Evolutionary conservation across 768 basidiomycete genomes (phyloP).

Genomic region (Xerocomellus chrysenteron): DNA sequence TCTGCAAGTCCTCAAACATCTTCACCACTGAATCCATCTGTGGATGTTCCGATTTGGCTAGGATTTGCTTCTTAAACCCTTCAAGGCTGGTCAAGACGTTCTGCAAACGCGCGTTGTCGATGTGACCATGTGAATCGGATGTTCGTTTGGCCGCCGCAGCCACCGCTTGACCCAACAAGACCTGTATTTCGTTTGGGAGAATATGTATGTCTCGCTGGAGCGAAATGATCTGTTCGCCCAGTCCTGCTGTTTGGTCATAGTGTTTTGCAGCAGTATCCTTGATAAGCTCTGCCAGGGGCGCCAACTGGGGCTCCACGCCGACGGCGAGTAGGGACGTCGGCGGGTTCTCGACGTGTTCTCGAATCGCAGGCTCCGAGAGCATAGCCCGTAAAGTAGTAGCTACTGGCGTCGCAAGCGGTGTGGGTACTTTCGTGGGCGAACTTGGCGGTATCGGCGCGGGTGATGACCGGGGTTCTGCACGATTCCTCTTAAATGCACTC

Average conservation of each 20-base stretch:
- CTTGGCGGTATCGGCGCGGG: slow-evolving; percentile 10
- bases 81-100: slow-evolving; percentile 15
- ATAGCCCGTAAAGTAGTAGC: slow-evolving; percentile 8
- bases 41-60: slow-evolving; percentile 4
- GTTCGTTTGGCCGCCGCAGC: slow-evolving; percentile 1
- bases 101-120: slow-evolving; percentile 1
- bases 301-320: slow-evolving; percentile 20
- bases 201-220: slow-evolving; percentile 31
- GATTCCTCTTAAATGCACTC: slow-evolving; percentile 24
- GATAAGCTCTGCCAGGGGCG: slow-evolving; percentile 33
- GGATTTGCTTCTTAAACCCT: slow-evolving; percentile 16
- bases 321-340: slow-evolving; percentile 8
- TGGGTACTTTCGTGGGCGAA: slow-evolving; percentile 6
- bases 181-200: slow-evolving; percentile 28
- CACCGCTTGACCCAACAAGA: slow-evolving; percentile 11
- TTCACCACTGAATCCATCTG: slow-evolving; percentile 26
- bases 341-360: slow-evolving; percentile 17
- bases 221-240: slow-evolving; percentile 35
- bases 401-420: neutral
- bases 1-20: slow-evolving; percentile 41
- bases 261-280: slow-evolving; percentile 36
- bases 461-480: neutral
- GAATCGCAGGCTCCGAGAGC: slow-evolving; percentile 22
- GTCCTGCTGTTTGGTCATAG: slow-evolving; percentile 35
- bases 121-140: neutral